These are phyloP conservation scores for Lasiosphaeria ovina DNA, from an alignment of 495 filamentous ascomycete genomes.

Conservation along the genomic window DNA sequence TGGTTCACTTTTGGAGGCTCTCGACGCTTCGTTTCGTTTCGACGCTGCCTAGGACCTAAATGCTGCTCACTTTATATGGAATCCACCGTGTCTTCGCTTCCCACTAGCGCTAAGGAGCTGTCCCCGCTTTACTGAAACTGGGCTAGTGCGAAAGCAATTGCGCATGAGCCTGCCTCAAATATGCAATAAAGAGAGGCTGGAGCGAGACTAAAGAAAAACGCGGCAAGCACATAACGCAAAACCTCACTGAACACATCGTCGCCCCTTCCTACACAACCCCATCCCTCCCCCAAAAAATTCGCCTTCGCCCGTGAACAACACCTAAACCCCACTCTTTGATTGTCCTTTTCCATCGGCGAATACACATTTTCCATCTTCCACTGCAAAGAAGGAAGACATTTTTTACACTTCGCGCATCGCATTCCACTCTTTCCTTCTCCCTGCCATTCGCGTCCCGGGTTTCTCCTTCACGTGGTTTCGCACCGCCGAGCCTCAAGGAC, in stretches of 20 bases:
- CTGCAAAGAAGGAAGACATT: conserved; percentile 7
- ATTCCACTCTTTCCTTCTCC: conserved; percentile 1
- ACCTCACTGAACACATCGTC: conserved; percentile 11
- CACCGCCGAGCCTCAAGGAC: not conserved
- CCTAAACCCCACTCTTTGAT: conserved; percentile 10
- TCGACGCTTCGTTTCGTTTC: too few relatives aligned
- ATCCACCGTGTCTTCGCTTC: too few relatives aligned
- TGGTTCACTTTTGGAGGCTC: too few relatives aligned
- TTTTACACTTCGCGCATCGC: conserved; percentile 1
- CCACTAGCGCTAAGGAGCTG: not conserved
- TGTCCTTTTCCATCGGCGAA: conserved; percentile 11
- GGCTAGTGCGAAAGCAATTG: not conserved
- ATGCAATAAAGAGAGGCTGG: conserved; percentile 8
- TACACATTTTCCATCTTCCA: conserved; percentile 10
- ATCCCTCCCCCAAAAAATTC: conserved; percentile 17
- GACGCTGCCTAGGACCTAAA: too few relatives aligned
- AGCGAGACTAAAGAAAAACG: conserved; percentile 8
- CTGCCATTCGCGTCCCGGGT: not conserved
- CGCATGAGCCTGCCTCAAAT: not conserved
- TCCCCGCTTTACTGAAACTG: not conserved
- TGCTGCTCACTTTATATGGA: too few relatives aligned
- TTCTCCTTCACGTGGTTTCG: conserved; percentile 2
- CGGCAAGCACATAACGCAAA: conserved; percentile 4
- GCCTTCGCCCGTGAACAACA: conserved; percentile 10
- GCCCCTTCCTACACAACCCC: conserved; percentile 1